phyloP scores from a whole-genome alignment of 2,329 filamentous ascomycete species.

The Colletotrichum neosansevieriae region DNA sequence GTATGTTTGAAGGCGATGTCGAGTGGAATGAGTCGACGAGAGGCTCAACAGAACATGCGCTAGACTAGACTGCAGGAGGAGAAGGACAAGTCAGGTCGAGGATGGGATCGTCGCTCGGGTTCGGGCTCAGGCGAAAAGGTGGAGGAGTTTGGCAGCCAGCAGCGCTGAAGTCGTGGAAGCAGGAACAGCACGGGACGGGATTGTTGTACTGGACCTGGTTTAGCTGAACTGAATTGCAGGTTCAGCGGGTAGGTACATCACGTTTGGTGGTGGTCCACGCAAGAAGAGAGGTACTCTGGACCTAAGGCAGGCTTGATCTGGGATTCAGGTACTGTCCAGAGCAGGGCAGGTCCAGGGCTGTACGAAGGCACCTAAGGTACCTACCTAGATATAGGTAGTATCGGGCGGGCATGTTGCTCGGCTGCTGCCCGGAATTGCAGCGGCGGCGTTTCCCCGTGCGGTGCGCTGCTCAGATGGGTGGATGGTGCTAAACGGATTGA shows the following conservation, averaged over 20 bases:
- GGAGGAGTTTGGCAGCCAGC: slow-evolving; percentile 21
- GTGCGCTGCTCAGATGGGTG: background rate
- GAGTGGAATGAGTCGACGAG: slow-evolving; percentile 7
- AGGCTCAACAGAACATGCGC: slow-evolving; percentile 30
- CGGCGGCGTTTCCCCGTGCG: slow-evolving; percentile 9
- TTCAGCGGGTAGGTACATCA: background rate
- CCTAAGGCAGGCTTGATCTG: background rate
- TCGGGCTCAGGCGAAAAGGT: slow-evolving; percentile 37
- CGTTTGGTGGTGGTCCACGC: background rate
- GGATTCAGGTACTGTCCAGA: background rate
- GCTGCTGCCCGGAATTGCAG: slow-evolving; percentile 4
- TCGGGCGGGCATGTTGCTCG: slow-evolving; percentile 1
- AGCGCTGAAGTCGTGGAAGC: background rate
- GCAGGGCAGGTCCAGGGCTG: too few relatives aligned
- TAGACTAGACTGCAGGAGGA: slow-evolving; percentile 31
- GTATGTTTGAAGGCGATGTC: background rate
- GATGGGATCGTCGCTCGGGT: slow-evolving; percentile 36
- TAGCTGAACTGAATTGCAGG: background rate
- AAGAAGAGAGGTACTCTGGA: background rate
- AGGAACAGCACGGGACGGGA: slow-evolving; percentile 1
- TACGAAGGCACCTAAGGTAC: too few relatives aligned
- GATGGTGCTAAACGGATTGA: too few relatives aligned
- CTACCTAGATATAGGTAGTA: too few relatives aligned
- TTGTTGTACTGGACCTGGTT: background rate
- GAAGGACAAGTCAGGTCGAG: slow-evolving; percentile 35